Conservation (phyloP, 306 rosid species). For the Vicia sativa region DNA sequence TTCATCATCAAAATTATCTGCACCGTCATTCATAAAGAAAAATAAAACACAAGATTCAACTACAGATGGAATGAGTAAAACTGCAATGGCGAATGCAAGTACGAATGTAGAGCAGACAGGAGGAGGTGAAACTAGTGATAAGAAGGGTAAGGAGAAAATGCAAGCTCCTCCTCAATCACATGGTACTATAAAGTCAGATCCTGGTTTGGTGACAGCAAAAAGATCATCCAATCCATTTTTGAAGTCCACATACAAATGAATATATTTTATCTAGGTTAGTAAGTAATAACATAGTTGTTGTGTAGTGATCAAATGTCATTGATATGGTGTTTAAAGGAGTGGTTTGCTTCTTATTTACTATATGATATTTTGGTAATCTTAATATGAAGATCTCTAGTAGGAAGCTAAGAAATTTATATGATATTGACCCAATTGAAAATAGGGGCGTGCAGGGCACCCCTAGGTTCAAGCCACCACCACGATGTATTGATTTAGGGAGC, state of each 20-base stretch:
- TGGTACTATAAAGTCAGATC: slow-evolving; percentile 45
- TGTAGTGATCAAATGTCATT: background rate
- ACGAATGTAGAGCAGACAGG: slow-evolving; percentile 41
- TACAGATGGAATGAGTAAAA: slow-evolving; percentile 45
- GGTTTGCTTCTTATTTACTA: slow-evolving; percentile 18
- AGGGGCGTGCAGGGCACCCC: too few relatives aligned
- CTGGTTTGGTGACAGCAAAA: slow-evolving; percentile 47
- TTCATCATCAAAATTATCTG: slow-evolving; percentile 52
- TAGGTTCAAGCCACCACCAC: too few relatives aligned
- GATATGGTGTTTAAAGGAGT: background rate
- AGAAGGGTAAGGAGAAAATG: slow-evolving; percentile 42
- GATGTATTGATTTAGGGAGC: too few relatives aligned
- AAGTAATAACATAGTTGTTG: slow-evolving; percentile 3
- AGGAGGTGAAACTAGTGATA: slow-evolving; percentile 38
- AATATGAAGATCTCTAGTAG: background rate
- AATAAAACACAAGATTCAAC: slow-evolving; percentile 54
- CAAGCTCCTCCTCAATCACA: slow-evolving; percentile 40
- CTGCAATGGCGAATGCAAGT: slow-evolving; percentile 36
- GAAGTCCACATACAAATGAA: slow-evolving; percentile 73
- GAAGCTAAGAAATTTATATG: too few relatives aligned
- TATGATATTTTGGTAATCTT: background rate
- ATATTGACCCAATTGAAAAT: too few relatives aligned
- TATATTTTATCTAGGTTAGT: slow-evolving; percentile 3
- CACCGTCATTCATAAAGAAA: slow-evolving; percentile 66
- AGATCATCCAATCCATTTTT: slow-evolving; percentile 82